phyloP scores from a whole-genome alignment of 169 alveolate species.

The Plasmodium adleri region DNA sequence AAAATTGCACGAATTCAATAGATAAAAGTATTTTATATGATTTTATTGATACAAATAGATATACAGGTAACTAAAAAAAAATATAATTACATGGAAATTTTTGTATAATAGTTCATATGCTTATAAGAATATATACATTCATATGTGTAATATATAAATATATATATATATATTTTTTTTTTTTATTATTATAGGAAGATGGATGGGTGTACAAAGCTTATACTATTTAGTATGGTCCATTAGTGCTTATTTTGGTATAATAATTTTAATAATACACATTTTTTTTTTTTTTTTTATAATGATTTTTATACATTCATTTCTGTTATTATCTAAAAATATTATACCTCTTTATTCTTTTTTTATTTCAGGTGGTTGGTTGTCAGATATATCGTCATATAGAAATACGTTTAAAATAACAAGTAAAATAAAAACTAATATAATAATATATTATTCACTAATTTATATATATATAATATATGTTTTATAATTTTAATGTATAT shows the following conservation, averaged over 20 bases:
- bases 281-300: constrained; percentile 1
- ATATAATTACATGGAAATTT: not conserved
- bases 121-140: not conserved
- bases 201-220: constrained; percentile 76
- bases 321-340: too few species aligned
- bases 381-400: constrained; percentile 75
- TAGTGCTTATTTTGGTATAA: constrained; percentile 68
- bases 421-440: not conserved
- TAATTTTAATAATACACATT: not conserved
- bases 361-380: constrained; percentile 70
- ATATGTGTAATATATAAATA: not conserved
- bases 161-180: constrained; percentile 8
- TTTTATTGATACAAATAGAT: constrained; percentile 52
- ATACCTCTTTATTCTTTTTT: not conserved
- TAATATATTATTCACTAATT: not conserved
- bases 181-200: constrained; percentile 17
- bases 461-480: not conserved
- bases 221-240: constrained; percentile 69
- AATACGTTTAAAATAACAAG: constrained; percentile 75
- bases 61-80: constrained; percentile 41
- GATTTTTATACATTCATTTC: not conserved
- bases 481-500: too few species aligned
- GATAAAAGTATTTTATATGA: constrained; percentile 70
- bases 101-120: not conserved
- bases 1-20: constrained; percentile 62